Evolutionary conservation across 306 rosid species (phyloP).

Genomic region (Cucurbita moschata): DNA sequence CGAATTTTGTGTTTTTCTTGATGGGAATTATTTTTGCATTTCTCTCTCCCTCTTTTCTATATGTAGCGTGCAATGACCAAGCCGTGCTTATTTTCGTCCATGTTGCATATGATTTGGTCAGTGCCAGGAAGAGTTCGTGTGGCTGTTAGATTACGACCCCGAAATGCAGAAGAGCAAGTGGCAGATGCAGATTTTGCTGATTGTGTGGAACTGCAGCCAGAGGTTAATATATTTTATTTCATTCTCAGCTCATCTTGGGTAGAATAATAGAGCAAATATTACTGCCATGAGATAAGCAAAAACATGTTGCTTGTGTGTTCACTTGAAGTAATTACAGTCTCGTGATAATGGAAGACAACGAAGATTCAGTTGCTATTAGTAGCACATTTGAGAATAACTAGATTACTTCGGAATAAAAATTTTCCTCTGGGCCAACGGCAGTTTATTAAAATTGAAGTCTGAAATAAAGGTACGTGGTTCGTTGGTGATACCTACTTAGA

Average conservation of each 20-base stretch:
- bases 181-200: conserved; percentile 94
- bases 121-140: conserved; percentile 96
- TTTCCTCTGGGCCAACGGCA: background rate
- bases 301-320: background rate
- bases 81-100: background rate
- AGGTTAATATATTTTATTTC: conserved; percentile 26
- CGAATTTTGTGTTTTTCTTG: background rate
- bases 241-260: background rate
- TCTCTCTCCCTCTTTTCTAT: background rate
- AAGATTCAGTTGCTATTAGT: background rate
- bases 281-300: background rate
- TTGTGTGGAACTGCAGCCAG: conserved; percentile 84
- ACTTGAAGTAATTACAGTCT: background rate
- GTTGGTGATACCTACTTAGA: too few species aligned
- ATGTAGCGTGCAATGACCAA: conserved; percentile 3
- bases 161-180: conserved; percentile 61
- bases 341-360: background rate
- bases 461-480: too few species aligned
- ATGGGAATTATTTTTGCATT: background rate
- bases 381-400: background rate
- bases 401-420: background rate
- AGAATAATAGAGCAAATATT: background rate
- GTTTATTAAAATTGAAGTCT: background rate
- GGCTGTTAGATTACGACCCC: conserved; percentile 81
- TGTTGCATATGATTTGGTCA: conserved; percentile 14